Conservation (phyloP, 306 rosid species). For the Potentilla sterilis region DNA sequence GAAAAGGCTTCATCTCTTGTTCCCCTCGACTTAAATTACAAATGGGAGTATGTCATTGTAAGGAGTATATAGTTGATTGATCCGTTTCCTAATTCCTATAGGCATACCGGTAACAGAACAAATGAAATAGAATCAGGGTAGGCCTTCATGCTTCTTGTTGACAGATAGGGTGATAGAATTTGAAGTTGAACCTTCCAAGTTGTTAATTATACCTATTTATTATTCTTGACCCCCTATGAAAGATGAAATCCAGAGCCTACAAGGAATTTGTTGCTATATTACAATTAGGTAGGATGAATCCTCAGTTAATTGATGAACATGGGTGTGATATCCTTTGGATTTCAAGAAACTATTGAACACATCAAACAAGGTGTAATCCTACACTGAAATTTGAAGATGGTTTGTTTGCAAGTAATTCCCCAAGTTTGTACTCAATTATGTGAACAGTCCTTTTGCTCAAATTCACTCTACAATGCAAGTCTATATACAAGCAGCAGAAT, state of each 20-base stretch:
- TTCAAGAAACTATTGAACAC: not conserved
- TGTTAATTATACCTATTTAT: too few species aligned
- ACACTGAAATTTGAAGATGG: not conserved
- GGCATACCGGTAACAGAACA: not conserved
- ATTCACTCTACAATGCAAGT: not conserved
- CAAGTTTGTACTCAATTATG: not conserved
- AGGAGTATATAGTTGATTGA: not conserved
- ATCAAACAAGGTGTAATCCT: not conserved
- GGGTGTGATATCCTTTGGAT: not conserved
- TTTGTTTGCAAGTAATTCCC: not conserved
- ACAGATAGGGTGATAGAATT: too few species aligned
- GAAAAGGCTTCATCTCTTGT: too few species aligned
- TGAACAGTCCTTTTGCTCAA: not conserved
- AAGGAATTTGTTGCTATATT: too few species aligned
- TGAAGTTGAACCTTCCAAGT: too few species aligned
- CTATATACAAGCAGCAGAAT: not conserved
- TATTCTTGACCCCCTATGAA: too few species aligned
- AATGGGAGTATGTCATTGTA: not conserved
- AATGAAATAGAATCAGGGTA: too few species aligned
- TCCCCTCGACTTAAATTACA: not conserved
- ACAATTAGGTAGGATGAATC: too few species aligned
- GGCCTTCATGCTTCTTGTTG: not conserved
- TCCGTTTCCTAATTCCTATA: too few species aligned
- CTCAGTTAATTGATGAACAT: not conserved
- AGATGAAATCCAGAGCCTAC: too few species aligned